Base-by-base conservation (phyloP, 2,329 filamentous ascomycete species). In the Leptosphaerulina australis region DNA sequence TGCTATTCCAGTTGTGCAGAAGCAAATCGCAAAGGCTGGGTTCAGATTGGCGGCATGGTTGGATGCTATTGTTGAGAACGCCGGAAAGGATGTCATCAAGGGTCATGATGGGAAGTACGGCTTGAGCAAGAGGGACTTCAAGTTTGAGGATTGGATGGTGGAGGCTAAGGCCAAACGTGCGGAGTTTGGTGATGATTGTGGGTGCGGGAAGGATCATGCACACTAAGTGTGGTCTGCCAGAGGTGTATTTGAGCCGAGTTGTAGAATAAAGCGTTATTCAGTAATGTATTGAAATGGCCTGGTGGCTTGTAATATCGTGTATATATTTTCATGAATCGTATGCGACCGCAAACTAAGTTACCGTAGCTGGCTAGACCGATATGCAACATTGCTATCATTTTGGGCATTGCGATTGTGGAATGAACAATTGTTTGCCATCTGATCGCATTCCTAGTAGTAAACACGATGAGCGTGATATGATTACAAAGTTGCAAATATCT, bases 21-120 rank as follows among this genome's bases (percentile, higher is more conserved):
- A 72, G 52, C 74, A 77, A 65, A 73, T 79, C 41, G 75, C 76
- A 1, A 77, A 76, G 63, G 75, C 67, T 14, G 66, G 67, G 7
- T 64, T 57, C 49, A 53, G 67, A 29, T 44, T 72, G 9, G 68
- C 66, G 5, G 66, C 67, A 4, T 71, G 68, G 64, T 45, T 71
- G 39, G 56, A 69, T 53, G 44, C 59, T 2, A 54, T 72, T 12
- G 67, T 68, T 8, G 45, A 59, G 43, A 48, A 53, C n/a, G 58
- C 55, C 0, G 53, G 59, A 8, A 56, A 56, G 47, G 39, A 29
- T n/a, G 50, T 47, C 2, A 44, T 26, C 37, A 46, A 55, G 34
- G 55, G 51, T 11, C 44, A 49, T 11, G 44, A 44, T 3, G 24
- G 25, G 4, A 53, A 54, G 51, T 24, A 35, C 12, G 50, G 44